Percentiles rank a stretch among this genome's conserved stretches.
Conservation (phyloP, 75 land plant species). For the Larix kaempferi region DNA sequence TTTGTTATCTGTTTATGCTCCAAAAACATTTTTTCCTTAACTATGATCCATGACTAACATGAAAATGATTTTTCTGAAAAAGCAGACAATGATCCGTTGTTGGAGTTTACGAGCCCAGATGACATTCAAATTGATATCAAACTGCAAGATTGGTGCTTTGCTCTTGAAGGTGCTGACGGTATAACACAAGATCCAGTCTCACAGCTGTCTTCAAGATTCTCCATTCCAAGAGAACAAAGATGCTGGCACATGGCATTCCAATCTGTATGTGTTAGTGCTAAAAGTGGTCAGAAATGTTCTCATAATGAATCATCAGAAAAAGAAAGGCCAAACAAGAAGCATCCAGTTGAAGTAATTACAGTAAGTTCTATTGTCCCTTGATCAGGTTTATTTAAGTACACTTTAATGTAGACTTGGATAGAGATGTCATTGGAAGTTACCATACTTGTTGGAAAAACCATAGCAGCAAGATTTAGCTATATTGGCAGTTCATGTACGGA, state of each 20-base stretch:
- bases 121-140: slow-evolving; percentile 77
- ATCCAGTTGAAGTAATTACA: slow-evolving; percentile 56
- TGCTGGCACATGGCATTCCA: slow-evolving; percentile 94
- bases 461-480: too few species aligned
- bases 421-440: neutral
- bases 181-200: slow-evolving; percentile 33
- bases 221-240: slow-evolving; percentile 62
- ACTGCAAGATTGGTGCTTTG: slow-evolving; percentile 89
- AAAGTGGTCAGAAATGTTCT: slow-evolving; percentile 25
- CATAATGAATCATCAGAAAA: slow-evolving; percentile 8
- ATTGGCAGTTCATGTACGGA: too few species aligned
- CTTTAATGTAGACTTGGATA: neutral
- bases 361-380: slow-evolving; percentile 23
- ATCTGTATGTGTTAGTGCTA: slow-evolving; percentile 62
- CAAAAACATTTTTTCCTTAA: neutral
- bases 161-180: slow-evolving; percentile 78
- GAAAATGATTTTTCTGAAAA: slow-evolving; percentile 31
- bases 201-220: neutral
- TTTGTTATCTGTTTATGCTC: neutral
- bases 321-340: slow-evolving; percentile 19
- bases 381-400: neutral
- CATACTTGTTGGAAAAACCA: too few species aligned
- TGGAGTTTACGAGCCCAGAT: slow-evolving; percentile 85
- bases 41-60: neutral
- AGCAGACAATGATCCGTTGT: slow-evolving; percentile 16